Conservation (phyloP, 1,284 basidiomycete species). For the Coniferiporia sulphurascens region DNA sequence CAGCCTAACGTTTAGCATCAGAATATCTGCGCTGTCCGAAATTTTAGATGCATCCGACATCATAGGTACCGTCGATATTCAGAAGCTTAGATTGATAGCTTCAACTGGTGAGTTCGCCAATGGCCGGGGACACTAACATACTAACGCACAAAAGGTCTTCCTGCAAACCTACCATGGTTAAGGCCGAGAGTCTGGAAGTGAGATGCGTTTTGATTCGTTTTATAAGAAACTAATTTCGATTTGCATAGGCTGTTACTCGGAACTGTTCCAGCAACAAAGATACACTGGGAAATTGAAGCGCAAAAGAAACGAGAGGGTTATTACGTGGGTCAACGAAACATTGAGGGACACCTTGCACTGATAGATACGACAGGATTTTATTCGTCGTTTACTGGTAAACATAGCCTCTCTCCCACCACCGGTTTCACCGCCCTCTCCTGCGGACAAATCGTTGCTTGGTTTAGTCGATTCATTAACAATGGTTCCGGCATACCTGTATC, state of each 20-base stretch:
- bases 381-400: constrained; percentile 55
- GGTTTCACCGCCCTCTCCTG: constrained; percentile 34
- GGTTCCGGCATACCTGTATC: constrained; percentile 49
- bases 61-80: constrained; percentile 17
- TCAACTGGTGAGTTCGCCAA: constrained; percentile 14
- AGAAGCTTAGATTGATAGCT: constrained; percentile 16
- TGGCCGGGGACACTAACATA: neutral
- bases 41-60: constrained; percentile 38
- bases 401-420: constrained; percentile 46
- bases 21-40: constrained; percentile 37
- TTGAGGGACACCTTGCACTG: neutral
- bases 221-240: constrained; percentile 3
- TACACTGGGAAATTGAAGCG: constrained; percentile 52
- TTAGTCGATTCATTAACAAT: constrained; percentile 54
- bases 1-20: neutral
- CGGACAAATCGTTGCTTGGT: constrained; percentile 46
- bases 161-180: constrained; percentile 66
- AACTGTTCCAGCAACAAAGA: constrained; percentile 51
- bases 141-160: constrained; percentile 46
- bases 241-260: constrained; percentile 61
- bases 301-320: constrained; percentile 61
- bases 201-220: constrained; percentile 24
- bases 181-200: constrained; percentile 72
- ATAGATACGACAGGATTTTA: constrained; percentile 49
- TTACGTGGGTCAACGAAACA: constrained; percentile 45